Evolutionary conservation across 805 yeast genomes (phyloP), one percentile per base, ranked within the genome.

Genomic region (Blastobotrys muscicola): DNA sequence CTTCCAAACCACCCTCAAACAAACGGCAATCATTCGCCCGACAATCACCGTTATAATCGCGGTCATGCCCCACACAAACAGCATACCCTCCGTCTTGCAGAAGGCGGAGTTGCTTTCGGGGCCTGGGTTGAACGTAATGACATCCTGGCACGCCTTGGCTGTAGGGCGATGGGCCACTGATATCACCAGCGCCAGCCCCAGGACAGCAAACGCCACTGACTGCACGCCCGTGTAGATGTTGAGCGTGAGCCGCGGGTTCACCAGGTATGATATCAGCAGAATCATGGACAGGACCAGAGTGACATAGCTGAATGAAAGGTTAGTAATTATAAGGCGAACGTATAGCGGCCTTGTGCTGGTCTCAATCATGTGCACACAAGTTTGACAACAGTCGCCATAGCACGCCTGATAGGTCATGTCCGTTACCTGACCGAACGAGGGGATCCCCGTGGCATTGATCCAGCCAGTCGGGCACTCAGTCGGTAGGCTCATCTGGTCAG

Each of bases 211-310:
- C 10, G 43, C 36, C 13, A 39, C 9, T 10, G 46, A 31, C 32
- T 43, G 46, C 32, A 43, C 10, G 7, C 42, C 41, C 9, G 46
- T 36, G 34, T 38, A 43, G 4, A 14, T 41, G 33, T 38, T 43
- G 7, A 43, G 20, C 10, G 35, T 39, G 34, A 43, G 33, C 33
- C 38, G 8, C 3, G 38, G 29, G 29, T 39, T 38, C n/a, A 43
- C 43, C 9, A 34, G 38, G 10, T 38, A 31, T 3, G 43, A 41
- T 14, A 41, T n/a, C 10, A 41, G 16, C 12, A 41, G 15, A 15
- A 41, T 26, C 8, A 41, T 15, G 11, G 43, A 36, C 9, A 32
- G 23, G 6, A 33, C 14, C 13, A 41, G 11, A 8, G 31, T 35
- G 3, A 41, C 34, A 8, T 14, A 33, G 29, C 31, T 36, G 26